These are phyloP conservation scores for Eimeria mitis DNA, from an alignment of 169 alveolate species.

Conservation along the genomic window DNA sequence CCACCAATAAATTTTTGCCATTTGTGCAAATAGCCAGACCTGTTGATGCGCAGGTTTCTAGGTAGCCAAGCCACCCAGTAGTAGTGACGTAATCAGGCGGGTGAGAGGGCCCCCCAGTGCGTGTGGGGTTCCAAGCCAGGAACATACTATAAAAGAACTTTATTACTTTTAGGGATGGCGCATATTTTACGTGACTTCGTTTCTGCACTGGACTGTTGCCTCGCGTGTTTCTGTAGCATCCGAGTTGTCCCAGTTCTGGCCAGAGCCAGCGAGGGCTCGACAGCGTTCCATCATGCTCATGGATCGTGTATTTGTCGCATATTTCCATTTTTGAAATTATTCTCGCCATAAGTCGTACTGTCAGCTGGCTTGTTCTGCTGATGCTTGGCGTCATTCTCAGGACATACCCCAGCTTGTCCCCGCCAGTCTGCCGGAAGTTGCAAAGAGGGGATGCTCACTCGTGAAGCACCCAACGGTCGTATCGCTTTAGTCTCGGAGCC, in stretches of 20 bases:
- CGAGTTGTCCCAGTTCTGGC: background rate
- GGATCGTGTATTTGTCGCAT: background rate
- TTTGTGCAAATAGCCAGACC: background rate
- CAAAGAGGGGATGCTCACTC: background rate
- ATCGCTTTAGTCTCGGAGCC: background rate
- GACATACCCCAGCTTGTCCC: background rate
- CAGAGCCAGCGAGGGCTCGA: background rate
- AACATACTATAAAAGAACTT: background rate
- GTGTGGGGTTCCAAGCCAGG: background rate
- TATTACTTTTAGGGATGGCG: background rate
- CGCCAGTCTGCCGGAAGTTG: background rate
- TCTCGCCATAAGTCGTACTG: background rate
- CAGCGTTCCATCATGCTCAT: background rate
- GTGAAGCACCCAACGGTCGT: background rate
- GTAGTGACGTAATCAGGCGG: background rate
- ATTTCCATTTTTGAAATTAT: background rate
- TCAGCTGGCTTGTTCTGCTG: background rate
- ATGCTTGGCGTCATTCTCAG: slow-evolving; percentile 7
- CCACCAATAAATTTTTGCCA: background rate
- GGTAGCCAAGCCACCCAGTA: background rate
- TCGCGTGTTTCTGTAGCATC: background rate
- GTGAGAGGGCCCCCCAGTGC: background rate
- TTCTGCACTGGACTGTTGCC: background rate
- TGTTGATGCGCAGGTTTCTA: background rate
- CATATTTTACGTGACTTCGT: background rate